A percentile compares a stretch with the other conserved stretches of the same genome.
Conservation (phyloP, 495 filamentous ascomycete species). For the Cetradonia linearis region DNA sequence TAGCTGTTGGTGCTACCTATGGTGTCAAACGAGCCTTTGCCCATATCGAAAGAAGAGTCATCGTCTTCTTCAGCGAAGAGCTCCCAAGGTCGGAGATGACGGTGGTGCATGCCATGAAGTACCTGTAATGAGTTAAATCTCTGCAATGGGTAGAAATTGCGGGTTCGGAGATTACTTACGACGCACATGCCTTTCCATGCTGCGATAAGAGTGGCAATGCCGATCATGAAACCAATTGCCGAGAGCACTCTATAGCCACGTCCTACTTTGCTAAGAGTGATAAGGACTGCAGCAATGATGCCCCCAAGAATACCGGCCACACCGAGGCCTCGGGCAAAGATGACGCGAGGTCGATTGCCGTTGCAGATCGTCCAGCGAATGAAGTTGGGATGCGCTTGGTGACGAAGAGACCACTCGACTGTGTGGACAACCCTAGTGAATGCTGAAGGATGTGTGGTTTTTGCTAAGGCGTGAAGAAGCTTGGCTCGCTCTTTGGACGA, state of each 20-base stretch:
- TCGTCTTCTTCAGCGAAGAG: conserved; percentile 42
- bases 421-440: conserved; percentile 42
- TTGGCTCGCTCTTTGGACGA: conserved; percentile 53
- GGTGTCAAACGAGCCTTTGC: conserved; percentile 41
- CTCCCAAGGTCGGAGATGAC: conserved; percentile 70
- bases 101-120: conserved; percentile 64
- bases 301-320: conserved; percentile 40
- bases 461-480: conserved; percentile 53
- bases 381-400: conserved; percentile 70
- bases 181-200: conserved; percentile 70
- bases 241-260: conserved; percentile 54
- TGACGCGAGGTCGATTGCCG: conserved; percentile 58
- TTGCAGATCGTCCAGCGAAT: conserved; percentile 73
- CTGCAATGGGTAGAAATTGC: background rate
- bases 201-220: conserved; percentile 57
- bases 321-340: conserved; percentile 57
- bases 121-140: conserved; percentile 26
- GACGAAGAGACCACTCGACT: conserved; percentile 55
- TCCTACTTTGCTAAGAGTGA: conserved; percentile 48
- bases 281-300: conserved; percentile 41
- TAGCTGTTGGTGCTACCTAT: conserved; percentile 52
- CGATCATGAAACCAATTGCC: conserved; percentile 51
- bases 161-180: conserved; percentile 28
- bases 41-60: conserved; percentile 26
- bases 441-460: conserved; percentile 66